Evolutionary conservation across 1,284 basidiomycete genomes (phyloP).

Genomic region (Austroboletus rostrupii): DNA sequence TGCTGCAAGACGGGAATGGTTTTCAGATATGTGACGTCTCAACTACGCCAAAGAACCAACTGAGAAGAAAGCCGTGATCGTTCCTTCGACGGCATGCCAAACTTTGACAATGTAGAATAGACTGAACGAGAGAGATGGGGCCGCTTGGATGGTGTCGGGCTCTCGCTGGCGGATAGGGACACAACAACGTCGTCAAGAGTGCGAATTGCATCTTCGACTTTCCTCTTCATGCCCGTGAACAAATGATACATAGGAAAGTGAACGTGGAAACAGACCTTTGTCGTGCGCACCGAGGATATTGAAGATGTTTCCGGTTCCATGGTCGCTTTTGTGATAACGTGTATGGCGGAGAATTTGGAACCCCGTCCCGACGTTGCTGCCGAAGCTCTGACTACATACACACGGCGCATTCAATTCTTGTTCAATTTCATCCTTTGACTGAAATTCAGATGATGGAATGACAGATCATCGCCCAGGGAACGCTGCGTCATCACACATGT

Average conservation of each 20-base stretch:
- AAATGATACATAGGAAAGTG: neutral
- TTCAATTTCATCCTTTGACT: too few species aligned
- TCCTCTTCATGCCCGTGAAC: constrained; percentile 45
- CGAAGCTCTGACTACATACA: too few species aligned
- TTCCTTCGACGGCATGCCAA: constrained; percentile 58
- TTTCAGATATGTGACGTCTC: constrained; percentile 13
- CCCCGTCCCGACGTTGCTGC: too few species aligned
- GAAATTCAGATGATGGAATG: too few species aligned
- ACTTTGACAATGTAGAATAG: constrained; percentile 72
- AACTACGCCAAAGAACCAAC: constrained; percentile 33
- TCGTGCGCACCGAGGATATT: constrained; percentile 26
- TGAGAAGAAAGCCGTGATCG: constrained; percentile 21
- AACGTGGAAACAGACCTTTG: constrained; percentile 21
- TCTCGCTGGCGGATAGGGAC: constrained; percentile 25
- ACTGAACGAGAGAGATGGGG: constrained; percentile 53
- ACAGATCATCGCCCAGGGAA: too few species aligned
- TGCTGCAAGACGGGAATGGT: constrained; percentile 7
- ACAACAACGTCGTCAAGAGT: constrained; percentile 57
- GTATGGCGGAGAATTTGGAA: constrained; percentile 6
- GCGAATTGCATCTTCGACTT: constrained; percentile 69
- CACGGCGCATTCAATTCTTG: too few species aligned
- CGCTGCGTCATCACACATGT: too few species aligned
- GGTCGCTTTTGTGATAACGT: neutral
- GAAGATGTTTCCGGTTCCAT: constrained; percentile 20
- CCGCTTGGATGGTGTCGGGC: constrained; percentile 49